Base-by-base conservation (phyloP, 1,284 basidiomycete genomes). In the Microbotryum intermedium region DNA sequence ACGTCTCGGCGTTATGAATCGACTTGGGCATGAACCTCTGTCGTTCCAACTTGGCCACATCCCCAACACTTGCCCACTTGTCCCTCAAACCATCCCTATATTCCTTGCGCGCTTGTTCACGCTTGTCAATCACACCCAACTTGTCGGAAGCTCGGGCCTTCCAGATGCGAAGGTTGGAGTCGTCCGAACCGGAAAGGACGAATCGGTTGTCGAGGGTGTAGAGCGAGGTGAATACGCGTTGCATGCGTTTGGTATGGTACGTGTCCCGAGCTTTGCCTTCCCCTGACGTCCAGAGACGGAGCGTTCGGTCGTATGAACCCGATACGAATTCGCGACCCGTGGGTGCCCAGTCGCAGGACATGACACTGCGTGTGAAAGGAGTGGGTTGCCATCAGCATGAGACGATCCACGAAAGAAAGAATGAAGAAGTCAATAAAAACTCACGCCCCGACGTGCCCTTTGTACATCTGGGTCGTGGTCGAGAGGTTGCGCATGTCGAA, bases 201-300 rank as follows among this genome's bases (percentile, higher is more conserved):
- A 93, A 98, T 44, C 92, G 85, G 21, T 93, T 86, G 65, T 98
- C 95, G 23, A 85, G 84, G 0, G 90, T 90, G 77, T 87, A 97
- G 4, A 75, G 51, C 44, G 84, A 86, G 48, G 62, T 64, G 58
- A 74, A 75, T 30, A 74, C 72, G 10, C 92, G 83, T 75, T 98
- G 94, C 95, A 99, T 99, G 47, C 95, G 88, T 77, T 97, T 97
- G 26, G 91, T 94, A 77, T 98, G 94, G 74, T 98, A 99, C 6
- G 93, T 85, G 73, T 97, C 94, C 23, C 89, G 84, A 4, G 82
- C 81, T 59, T 84, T 84, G 4, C 92, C 93, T 50, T 82, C 81
- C 34, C 89, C 89, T 66, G 90, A 85, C 67, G 87, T 85, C 94
- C 94, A 99, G 73, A 98, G 82, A 54, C 94, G 80, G 44, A 97